A percentile compares a stretch with the other conserved stretches of the same genome.
Evolutionary conservation across 257 asterid genomes (phyloP).

Genomic region (Phtheirospermum japonicum): DNA sequence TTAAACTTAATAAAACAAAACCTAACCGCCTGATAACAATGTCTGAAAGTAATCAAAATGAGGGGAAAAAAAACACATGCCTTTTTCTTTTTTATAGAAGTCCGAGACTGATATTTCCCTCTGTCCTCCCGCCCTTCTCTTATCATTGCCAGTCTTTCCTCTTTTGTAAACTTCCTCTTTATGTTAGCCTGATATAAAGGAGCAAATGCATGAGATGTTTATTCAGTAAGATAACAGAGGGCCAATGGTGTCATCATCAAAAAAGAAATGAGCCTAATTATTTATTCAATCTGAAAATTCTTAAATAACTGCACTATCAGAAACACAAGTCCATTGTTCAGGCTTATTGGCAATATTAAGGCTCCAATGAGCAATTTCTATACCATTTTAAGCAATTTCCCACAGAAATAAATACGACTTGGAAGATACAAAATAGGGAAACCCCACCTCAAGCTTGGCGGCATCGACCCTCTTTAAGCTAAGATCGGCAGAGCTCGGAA

Average conservation of each 20-base stretch:
- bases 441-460: constrained; percentile 68
- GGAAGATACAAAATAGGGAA: constrained; percentile 5
- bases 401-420: not conserved
- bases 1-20: not conserved
- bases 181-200: constrained; percentile 61
- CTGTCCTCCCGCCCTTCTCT: constrained; percentile 79
- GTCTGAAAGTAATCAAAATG: not conserved
- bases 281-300: not conserved
- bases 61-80: constrained; percentile 27
- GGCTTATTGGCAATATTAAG: not conserved
- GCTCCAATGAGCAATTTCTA: not conserved
- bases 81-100: constrained; percentile 74
- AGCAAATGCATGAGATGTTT: constrained; percentile 29
- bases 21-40: not conserved
- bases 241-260: not conserved
- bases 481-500: constrained; percentile 73
- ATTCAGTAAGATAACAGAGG: constrained; percentile 5
- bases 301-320: not conserved
- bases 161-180: constrained; percentile 66
- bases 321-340: constrained; percentile 1
- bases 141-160: constrained; percentile 53
- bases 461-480: constrained; percentile 76
- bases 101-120: constrained; percentile 60
- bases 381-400: not conserved
- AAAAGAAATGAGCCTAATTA: not conserved